Percentiles rank a stretch among this genome's conserved stretches.
These are phyloP conservation scores for Vitis hybrid DNA, from an alignment of 177 flowering plant genomes.

Conservation along the genomic window DNA sequence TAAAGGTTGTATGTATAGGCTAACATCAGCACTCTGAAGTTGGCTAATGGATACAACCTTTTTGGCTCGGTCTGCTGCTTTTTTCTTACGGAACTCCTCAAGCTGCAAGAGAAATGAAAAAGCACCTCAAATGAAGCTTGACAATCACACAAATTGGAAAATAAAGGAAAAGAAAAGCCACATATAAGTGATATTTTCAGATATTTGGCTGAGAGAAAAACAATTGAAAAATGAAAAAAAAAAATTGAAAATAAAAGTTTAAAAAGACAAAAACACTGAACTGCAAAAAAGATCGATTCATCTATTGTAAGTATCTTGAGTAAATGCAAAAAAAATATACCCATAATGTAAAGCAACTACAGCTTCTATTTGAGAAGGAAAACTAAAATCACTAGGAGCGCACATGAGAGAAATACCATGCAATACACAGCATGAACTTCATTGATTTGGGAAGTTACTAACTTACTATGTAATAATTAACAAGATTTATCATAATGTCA, in stretches of 20 bases:
- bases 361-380: neutral
- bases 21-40: slow-evolving; percentile 27
- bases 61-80: slow-evolving; percentile 69
- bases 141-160: neutral
- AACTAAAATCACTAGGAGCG: neutral
- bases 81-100: slow-evolving; percentile 90
- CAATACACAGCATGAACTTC: neutral
- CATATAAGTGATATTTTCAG: neutral
- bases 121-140: neutral
- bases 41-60: slow-evolving; percentile 44
- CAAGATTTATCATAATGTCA: neutral
- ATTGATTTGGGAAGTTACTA: neutral
- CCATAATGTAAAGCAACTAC: neutral
- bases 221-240: neutral
- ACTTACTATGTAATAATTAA: neutral
- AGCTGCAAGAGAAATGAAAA: slow-evolving; percentile 45
- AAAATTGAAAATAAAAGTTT: neutral
- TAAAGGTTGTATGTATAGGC: slow-evolving; percentile 24
- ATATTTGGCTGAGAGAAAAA: neutral
- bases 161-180: neutral
- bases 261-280: neutral
- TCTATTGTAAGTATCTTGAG: no score
- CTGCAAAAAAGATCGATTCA: no score
- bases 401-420: neutral
- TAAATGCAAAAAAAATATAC: no score